Evolutionary conservation across 129 eudicot genomes (phyloP), one percentile per base, ranked within the genome.

Genomic region (Pittosporum tobira): DNA sequence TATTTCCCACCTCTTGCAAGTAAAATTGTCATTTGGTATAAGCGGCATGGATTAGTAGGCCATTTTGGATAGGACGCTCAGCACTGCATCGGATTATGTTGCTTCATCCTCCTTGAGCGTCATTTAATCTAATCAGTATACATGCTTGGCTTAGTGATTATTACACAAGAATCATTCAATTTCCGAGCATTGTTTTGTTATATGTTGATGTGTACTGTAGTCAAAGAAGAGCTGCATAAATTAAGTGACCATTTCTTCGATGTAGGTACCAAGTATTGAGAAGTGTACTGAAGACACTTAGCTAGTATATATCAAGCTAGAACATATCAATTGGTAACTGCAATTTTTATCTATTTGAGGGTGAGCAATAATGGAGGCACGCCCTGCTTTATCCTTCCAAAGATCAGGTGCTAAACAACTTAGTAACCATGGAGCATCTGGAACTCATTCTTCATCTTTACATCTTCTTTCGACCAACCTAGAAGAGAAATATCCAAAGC

Each of bases 291-390:
- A 20, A 20, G 34, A 68, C 12, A 29, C 61, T 46, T 29, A 71
- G 59, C 51, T 27, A 44, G 34, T 18, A 16, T 16, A 53, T 45
- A 21, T 48, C n/a, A n/a, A 71, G 59, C 51, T 27, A 44, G 34
- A 13, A 16, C 10, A 53, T 45, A 21, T 48, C n/a, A 7, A 28
- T 60, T 34, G 57, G 51, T 37, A 19, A 34, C 27, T 57, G 13
- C 23, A 28, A 21, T 44, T 40, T n/a, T 26, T 43, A 25, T 73
- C 62, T 3, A 59, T 63, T 10, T 14, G 28, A 4, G 27, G 6
- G 36, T 56, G 63, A 46, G 54, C 47, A 51, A 64, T 48, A 45
- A 89, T 89, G 97, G 97, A 82, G 56, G 94, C 93, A 66, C 83
- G 69, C 28, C 80, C 77, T 27, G 65, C 79, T 59, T 59, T 85